These are phyloP conservation scores for Hansenula anomala DNA, from an alignment of 1,139 yeast species.

Conservation along the genomic window DNA sequence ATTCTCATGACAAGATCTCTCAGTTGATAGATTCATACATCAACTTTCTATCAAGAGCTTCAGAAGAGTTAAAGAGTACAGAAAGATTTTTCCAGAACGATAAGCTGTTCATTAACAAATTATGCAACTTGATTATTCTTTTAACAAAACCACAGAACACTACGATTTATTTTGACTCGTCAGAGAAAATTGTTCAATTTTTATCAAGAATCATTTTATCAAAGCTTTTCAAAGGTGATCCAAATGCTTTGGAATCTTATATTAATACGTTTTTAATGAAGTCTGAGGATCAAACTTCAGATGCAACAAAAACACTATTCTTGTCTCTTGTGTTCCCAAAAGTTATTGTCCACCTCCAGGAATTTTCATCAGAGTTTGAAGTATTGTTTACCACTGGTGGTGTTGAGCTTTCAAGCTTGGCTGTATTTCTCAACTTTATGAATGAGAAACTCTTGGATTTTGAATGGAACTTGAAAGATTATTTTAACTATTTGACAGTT, in stretches of 20 bases:
- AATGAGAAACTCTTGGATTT: constrained; percentile 16
- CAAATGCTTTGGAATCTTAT: constrained; percentile 20
- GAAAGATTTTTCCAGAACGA: constrained; percentile 16
- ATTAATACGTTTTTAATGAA: constrained; percentile 12
- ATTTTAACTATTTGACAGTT: constrained; percentile 19
- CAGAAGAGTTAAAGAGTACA: constrained; percentile 15
- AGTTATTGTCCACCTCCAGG: constrained; percentile 21
- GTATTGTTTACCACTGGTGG: constrained; percentile 13
- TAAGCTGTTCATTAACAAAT: constrained; percentile 14
- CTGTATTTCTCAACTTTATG: constrained; percentile 13
- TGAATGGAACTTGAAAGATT: constrained; percentile 22
- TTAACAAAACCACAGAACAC: constrained; percentile 27
- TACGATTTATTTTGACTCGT: constrained; percentile 20
- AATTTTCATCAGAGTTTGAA: constrained; percentile 22
- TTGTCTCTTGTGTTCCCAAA: constrained; percentile 22
- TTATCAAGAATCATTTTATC: constrained; percentile 19
- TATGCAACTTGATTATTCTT: constrained; percentile 24
- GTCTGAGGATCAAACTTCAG: constrained; percentile 8
- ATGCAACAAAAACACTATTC: constrained; percentile 12
- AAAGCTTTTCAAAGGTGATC: constrained; percentile 18
- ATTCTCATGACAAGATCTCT: constrained; percentile 18
- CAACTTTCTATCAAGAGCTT: constrained; percentile 14
- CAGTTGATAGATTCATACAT: constrained; percentile 17
- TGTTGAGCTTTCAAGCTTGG: constrained; percentile 16
- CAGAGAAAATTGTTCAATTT: constrained; percentile 16